These are phyloP conservation scores for Paraphaeosphaeria sporulosa DNA, from an alignment of 2,329 filamentous ascomycete genomes.

Conservation along the genomic window DNA sequence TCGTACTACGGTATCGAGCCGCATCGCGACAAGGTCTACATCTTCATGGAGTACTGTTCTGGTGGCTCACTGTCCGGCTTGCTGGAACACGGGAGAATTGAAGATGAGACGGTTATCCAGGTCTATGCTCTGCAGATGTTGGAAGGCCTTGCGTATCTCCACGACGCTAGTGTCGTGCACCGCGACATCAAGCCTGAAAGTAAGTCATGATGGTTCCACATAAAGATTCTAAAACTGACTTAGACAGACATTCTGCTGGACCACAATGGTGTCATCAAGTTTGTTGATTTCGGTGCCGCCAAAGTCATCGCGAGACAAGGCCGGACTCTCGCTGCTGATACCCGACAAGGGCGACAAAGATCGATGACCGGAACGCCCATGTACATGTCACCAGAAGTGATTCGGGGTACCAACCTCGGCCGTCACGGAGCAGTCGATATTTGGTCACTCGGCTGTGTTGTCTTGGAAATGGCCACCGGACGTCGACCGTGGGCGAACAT, in stretches of 20 bases:
- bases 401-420: constrained; percentile 77
- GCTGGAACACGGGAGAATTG: constrained; percentile 93
- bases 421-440: constrained; percentile 90
- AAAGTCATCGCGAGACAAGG: constrained; percentile 96
- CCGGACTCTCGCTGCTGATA: constrained; percentile 77
- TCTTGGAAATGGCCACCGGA: constrained; percentile 97
- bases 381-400: constrained; percentile 99
- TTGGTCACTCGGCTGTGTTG: constrained; percentile 96
- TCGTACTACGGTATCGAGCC: constrained; percentile 98
- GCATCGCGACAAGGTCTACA: constrained; percentile 98
- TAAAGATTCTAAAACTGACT: constrained; percentile 26
- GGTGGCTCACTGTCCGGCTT: constrained; percentile 89
- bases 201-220: constrained; percentile 56
- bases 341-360: constrained; percentile 66
- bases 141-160: constrained; percentile 91
- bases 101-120: constrained; percentile 97
- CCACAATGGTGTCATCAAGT: constrained; percentile 98
- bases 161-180: constrained; percentile 90
- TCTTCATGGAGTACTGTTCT: constrained; percentile 99
- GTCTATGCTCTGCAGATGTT: constrained; percentile 94
- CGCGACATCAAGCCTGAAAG: constrained; percentile 98
- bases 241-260: constrained; percentile 86
- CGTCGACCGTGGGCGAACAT: constrained; percentile 92
- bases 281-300: constrained; percentile 96
- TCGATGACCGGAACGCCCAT: constrained; percentile 98